Evolutionary conservation across 1,284 basidiomycete species (phyloP).

Genomic region (Cryptococcus jaspeensis): DNA sequence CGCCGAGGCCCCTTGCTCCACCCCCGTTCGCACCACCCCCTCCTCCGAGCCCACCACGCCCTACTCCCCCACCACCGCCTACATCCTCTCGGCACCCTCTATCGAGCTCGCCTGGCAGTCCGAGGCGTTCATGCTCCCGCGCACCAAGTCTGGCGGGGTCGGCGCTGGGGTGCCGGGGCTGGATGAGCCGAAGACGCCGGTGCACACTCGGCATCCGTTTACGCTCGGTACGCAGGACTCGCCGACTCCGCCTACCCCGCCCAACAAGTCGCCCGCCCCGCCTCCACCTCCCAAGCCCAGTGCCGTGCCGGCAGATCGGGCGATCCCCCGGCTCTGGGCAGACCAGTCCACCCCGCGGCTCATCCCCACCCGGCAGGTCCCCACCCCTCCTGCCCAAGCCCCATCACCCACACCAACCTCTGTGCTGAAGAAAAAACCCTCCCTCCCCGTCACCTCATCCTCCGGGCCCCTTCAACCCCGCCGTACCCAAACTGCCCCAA

Average conservation of each 20-base stretch:
- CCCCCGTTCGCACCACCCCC: background rate
- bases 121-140: constrained; percentile 6
- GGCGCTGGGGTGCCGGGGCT: background rate
- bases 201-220: constrained; percentile 8
- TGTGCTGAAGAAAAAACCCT: background rate
- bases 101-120: constrained; percentile 4
- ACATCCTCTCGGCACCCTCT: constrained; percentile 18
- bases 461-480: background rate
- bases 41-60: constrained; percentile 13
- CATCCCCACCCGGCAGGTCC: background rate
- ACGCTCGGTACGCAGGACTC: constrained; percentile 9
- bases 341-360: constrained; percentile 2
- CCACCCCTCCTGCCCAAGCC: background rate
- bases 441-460: background rate
- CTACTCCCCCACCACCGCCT: constrained; percentile 27
- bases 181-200: background rate
- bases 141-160: background rate
- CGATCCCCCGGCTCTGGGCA: background rate
- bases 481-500: background rate
- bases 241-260: constrained; percentile 1
- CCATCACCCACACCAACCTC: background rate
- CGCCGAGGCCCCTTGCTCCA: background rate
- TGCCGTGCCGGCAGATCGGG: background rate
- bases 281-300: background rate
- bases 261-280: background rate